A percentile compares a stretch with the other conserved stretches of the same genome.
Conservation (phyloP, 257 asterid species). For the Jacaranda mimosifolia region DNA sequence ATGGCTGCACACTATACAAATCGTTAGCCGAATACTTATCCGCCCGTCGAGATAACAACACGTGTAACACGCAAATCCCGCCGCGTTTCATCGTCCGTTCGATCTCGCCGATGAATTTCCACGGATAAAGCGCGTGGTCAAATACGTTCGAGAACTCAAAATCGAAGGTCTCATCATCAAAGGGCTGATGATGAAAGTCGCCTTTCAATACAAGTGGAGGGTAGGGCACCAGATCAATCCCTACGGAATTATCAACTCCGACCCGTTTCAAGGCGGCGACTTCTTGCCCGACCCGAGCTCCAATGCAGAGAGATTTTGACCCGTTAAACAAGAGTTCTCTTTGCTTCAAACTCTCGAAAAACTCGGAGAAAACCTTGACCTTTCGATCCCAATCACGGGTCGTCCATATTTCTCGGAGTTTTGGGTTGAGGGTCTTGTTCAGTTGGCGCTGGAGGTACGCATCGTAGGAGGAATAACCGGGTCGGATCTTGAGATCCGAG, state of each 20-base stretch:
- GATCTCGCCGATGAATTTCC: conserved; percentile 79
- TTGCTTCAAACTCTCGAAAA: conserved; percentile 59
- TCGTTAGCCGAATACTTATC: conserved; percentile 95
- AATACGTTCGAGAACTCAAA: conserved; percentile 94
- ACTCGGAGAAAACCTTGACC: conserved; percentile 66
- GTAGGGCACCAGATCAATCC: conserved; percentile 86
- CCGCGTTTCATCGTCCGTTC: conserved; percentile 80
- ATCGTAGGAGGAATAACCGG: conserved; percentile 85
- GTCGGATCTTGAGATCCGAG: conserved; percentile 79
- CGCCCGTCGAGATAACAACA: conserved; percentile 65
- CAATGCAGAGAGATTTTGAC: conserved; percentile 76
- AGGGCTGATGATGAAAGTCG: conserved; percentile 91
- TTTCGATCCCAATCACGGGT: conserved; percentile 95
- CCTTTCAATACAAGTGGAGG: conserved; percentile 94
- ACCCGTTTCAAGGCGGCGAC: conserved; percentile 81
- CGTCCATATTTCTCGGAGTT: conserved; percentile 81
- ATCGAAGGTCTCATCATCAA: conserved; percentile 64
- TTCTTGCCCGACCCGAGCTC: conserved; percentile 97
- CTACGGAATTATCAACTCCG: conserved; percentile 74
- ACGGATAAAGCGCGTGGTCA: conserved; percentile 93
- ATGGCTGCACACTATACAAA: conserved; percentile 74
- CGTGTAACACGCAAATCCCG: conserved; percentile 88
- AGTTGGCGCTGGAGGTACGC: conserved; percentile 82
- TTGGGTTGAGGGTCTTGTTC: conserved; percentile 90
- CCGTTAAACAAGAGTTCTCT: conserved; percentile 48